Conservation (phyloP, 768 basidiomycete species). For the Hemileccinum impolitum region DNA sequence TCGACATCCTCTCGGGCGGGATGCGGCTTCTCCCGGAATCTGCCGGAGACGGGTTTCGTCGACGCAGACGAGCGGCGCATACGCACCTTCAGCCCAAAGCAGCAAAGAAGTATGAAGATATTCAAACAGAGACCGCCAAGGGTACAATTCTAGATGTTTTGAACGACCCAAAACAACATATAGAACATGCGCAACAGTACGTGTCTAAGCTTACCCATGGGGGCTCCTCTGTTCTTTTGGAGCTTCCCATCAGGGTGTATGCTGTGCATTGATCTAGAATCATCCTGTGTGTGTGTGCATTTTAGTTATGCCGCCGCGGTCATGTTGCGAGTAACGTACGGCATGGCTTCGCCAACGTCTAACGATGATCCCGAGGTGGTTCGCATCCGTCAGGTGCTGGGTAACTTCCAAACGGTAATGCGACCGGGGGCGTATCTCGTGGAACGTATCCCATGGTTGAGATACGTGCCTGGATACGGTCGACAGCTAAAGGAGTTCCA, state of each 20-base stretch:
- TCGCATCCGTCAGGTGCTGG: conserved; percentile 31
- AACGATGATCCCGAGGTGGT: conserved; percentile 31
- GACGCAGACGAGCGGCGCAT: conserved; percentile 60
- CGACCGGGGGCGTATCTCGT: conserved; percentile 35
- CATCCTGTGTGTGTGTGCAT: no score
- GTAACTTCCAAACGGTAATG: conserved; percentile 34
- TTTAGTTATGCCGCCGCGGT: conserved; percentile 28
- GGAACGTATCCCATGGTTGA: conserved; percentile 30
- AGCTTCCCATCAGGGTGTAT: no score
- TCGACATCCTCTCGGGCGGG: conserved; percentile 55
- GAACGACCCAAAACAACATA: conserved; percentile 38
- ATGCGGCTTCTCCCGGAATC: conserved; percentile 54
- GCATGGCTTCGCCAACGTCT: conserved; percentile 31
- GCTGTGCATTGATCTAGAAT: no score
- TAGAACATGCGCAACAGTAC: conserved; percentile 49
- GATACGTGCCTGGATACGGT: no score
- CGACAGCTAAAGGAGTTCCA: no score
- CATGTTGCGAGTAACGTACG: conserved; percentile 34
- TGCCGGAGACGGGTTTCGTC: conserved; percentile 57
- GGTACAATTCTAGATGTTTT: conserved; percentile 32
- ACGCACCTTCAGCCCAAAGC: conserved; percentile 56
- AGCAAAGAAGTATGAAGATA: conserved; percentile 44
- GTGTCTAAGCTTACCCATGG: no score
- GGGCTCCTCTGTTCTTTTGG: no score
- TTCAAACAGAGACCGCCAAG: conserved; percentile 39